Conservation (phyloP, 2,329 filamentous ascomycete genomes). For the Graphilbum sp. region DNA sequence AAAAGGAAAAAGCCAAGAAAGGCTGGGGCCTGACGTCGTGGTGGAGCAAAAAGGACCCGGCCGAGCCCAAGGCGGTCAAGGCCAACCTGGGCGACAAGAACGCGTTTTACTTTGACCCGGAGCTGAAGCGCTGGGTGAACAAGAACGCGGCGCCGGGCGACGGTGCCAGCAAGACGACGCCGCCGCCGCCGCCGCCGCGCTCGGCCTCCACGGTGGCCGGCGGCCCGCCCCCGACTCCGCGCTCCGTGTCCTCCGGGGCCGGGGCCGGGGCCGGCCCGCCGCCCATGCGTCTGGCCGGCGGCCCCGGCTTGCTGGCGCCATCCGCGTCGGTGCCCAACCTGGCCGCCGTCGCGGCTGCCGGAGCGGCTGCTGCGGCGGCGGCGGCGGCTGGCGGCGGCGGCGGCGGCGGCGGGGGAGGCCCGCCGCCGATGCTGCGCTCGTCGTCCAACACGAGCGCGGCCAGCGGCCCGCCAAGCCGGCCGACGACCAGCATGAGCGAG, state of each 20-base stretch:
- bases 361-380: constrained; percentile 13
- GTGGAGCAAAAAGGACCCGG: constrained; percentile 56
- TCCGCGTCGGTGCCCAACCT: constrained; percentile 5
- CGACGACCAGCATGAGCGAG: constrained; percentile 71
- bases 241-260: constrained; percentile 8
- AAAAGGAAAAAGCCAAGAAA: constrained; percentile 37
- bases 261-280: too few relatives aligned
- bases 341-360: constrained; percentile 22
- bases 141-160: constrained; percentile 67
- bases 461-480: constrained; percentile 45
- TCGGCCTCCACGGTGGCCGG: constrained; percentile 35
- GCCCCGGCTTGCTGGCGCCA: constrained; percentile 13
- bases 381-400: background rate
- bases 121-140: constrained; percentile 97
- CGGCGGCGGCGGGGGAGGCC: constrained; percentile 12
- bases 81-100: constrained; percentile 91
- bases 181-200: constrained; percentile 73
- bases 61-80: constrained; percentile 51
- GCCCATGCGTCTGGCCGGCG: constrained; percentile 2
- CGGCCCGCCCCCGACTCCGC: constrained; percentile 14
- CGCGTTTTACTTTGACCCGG: constrained; percentile 84
- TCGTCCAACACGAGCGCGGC: constrained; percentile 28
- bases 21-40: constrained; percentile 75
- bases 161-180: constrained; percentile 44
- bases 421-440: constrained; percentile 19